Conservation (phyloP, 306 rosid genomes). For the Trifolium subterraneum region DNA sequence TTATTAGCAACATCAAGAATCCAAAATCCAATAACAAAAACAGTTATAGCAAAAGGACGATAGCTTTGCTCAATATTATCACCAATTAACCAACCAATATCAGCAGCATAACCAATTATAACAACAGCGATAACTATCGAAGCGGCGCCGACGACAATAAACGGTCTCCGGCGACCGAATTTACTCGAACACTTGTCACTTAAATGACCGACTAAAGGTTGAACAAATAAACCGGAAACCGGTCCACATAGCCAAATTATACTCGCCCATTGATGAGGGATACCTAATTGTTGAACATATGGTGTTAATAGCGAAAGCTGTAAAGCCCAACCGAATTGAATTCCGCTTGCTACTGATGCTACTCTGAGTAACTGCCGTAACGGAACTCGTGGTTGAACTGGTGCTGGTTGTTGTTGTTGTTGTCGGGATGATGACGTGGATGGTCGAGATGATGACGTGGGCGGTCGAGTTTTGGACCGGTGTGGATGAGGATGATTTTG, state of each 20-base stretch:
- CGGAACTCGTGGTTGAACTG: constrained; percentile 48
- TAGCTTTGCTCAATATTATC: constrained; percentile 55
- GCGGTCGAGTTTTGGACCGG: constrained; percentile 46
- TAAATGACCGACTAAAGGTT: constrained; percentile 81
- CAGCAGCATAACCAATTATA: constrained; percentile 81
- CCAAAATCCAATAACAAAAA: constrained; percentile 81
- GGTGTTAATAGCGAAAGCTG: constrained; percentile 92
- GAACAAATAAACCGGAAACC: constrained; percentile 81
- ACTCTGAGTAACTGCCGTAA: constrained; percentile 66
- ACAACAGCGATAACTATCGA: constrained; percentile 64
- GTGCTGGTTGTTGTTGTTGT: background rate
- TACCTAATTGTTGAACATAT: constrained; percentile 91
- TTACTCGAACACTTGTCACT: constrained; percentile 76
- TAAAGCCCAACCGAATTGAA: constrained; percentile 97
- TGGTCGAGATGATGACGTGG: constrained; percentile 36
- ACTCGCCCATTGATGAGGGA: constrained; percentile 95
- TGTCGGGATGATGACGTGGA: constrained; percentile 44
- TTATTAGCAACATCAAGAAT: constrained; percentile 84
- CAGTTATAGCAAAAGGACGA: constrained; percentile 68
- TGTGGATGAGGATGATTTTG: background rate
- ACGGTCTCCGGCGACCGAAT: constrained; percentile 91
- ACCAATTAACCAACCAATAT: constrained; percentile 77
- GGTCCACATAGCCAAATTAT: constrained; percentile 95
- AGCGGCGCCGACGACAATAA: constrained; percentile 67
- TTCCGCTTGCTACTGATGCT: constrained; percentile 87